Evolutionary conservation across 371 early-diverging fungal species (phyloP), one percentile per base, ranked within the genome.

Genomic region (Lichtheimia ornata): DNA sequence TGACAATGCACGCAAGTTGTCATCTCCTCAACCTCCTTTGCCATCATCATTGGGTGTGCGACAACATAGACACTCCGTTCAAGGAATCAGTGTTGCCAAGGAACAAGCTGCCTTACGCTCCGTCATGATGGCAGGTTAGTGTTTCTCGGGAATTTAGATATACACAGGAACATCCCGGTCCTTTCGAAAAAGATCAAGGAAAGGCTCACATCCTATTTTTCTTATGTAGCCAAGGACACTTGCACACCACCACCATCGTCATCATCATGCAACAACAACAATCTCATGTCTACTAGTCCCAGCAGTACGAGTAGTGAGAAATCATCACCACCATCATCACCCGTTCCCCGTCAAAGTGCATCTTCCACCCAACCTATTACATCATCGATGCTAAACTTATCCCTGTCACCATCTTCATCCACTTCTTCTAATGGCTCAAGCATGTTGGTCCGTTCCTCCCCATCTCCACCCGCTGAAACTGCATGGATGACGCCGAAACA

Each of bases 61-160:
- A 28, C 75, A 65, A 18, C 71, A 72, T 53, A 75, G 81, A 40
- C 77, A 80, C 58, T 80, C 81, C 0, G 77, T 80, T 7, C 81
- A 80, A 58, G 81, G 81, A 28, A 77, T 77, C 4, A 70, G 67
- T 41, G 76, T 73, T 17, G 70, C 81, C 44, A 74, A 74, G 58
- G 80, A 80, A 54, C 73, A 80, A 55, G 62, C 65, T 2, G 74
- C 75, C 18, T 47, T 74, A 30, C 65, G 64, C 25, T 53, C 68
- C 7, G 47, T 47, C 47, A 47, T 47, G 47, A 47, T 47, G 47
- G 22, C 22, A 35, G 35, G 35, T 35, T 35, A 35, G 35, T 35
- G 35, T 35, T 35, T 35, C 35, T 35, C 35, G 35, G 35, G 35
- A 35, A 35, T 35, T 35, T 35, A 35, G 35, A 35, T 35, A 35